Evolutionary conservation across 2,329 filamentous ascomycete species (phyloP), one percentile per base, ranked within the genome.

Genomic region (Epichloe baconii): DNA sequence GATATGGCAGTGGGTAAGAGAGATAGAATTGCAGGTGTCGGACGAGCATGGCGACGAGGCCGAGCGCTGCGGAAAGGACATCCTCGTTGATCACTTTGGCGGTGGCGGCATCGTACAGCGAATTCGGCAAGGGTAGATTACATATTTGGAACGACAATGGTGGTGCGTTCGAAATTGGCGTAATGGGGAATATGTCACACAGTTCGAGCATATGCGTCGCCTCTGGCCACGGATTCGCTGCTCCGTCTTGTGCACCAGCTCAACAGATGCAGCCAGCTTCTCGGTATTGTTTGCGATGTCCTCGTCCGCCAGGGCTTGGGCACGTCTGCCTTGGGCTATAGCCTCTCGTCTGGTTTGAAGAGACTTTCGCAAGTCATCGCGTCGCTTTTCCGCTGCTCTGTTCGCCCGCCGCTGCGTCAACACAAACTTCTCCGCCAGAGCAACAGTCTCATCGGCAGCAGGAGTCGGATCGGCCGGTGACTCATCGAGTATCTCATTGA

Each of bases 111-210:
- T 88, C 83, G 59, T 90, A 88, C 14, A 78, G 76, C 0, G 87
- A 86, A 61, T 96, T 95, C 0, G 91, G 88, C 0, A 97, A 74
- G 3, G 81, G 72, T 2, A 95, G 70, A 15, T 79, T 81, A 60
- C 86, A 84, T 55, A 98, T 95, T 12, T 83, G 88, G 66, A 97
- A 97, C 0, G 83, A 77, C 1, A 97, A 77, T 0, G 88, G 77
- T 3, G 77, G 71, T 12, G 70, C 71, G 7, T 71, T 68, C 0
- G 72, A 68, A 2, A 66, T 61, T 0, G 89, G 84, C 8, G 82
- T 78, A 53, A 98, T 95, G 4, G 85, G 82, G 62, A 90, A 96
- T 52, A 96, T 86, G 26, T 73, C 71, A 12, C 81, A 72, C 0
- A 98, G 73, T 56, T 95, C 89, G 57, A 83, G 64, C 88, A 90